Conservation (phyloP, 129 eudicot species). For the Arctium lappa region DNA sequence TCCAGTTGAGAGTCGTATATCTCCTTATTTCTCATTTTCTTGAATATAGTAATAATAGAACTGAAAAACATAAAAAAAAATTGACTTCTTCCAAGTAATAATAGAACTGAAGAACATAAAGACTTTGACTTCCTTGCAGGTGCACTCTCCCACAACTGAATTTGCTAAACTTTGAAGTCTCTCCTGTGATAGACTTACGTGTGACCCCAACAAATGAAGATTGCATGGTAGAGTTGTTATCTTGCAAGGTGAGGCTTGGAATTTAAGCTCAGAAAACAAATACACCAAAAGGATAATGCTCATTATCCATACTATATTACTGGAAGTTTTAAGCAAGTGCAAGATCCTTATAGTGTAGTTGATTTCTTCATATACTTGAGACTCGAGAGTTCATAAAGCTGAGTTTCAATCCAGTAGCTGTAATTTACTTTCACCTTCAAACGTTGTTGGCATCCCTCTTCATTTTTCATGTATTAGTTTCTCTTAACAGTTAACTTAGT, state of each 20-base stretch:
- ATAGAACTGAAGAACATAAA: neutral
- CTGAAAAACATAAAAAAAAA: neutral
- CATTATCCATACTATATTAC: neutral
- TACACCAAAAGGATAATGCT: neutral
- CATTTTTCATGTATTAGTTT: neutral
- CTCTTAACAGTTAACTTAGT: neutral
- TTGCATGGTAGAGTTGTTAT: constrained; percentile 81
- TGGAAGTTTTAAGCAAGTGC: neutral
- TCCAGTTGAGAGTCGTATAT: neutral
- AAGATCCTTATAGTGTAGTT: neutral
- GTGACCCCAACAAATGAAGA: constrained; percentile 74
- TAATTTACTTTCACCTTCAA: neutral
- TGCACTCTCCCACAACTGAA: constrained; percentile 66
- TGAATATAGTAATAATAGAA: neutral
- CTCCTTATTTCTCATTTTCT: neutral
- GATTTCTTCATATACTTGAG: neutral
- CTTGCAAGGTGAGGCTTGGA: constrained; percentile 71
- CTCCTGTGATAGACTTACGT: constrained; percentile 73
- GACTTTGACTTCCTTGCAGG: constrained; percentile 41
- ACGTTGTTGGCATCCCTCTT: neutral
- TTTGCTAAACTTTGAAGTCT: constrained; percentile 72
- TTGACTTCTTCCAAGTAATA: neutral
- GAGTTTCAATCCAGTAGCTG: neutral
- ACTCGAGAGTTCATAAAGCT: neutral
- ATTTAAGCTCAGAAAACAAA: neutral